phyloP scores from a whole-genome alignment of 495 filamentous ascomycete genomes.

The Penicillium subrubescens region DNA sequence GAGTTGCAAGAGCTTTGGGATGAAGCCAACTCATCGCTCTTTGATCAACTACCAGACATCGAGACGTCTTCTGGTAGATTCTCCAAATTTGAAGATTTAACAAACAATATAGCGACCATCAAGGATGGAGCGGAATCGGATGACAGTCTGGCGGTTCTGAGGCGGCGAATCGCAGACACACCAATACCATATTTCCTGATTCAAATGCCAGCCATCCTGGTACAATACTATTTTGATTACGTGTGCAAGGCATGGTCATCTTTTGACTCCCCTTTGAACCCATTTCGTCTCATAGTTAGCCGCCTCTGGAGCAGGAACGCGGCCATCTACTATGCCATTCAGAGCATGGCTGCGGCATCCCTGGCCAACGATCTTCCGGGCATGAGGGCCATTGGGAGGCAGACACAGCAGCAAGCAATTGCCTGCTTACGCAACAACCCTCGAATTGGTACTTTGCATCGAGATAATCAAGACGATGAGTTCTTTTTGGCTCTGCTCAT shows the following conservation, averaged over 20 bases:
- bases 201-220: constrained; percentile 27
- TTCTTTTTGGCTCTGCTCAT: constrained; percentile 30
- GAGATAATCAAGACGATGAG: constrained; percentile 27
- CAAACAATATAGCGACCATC: neutral
- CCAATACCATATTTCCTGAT: constrained; percentile 28
- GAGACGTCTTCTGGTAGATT: constrained; percentile 14
- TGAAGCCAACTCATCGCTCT: constrained; percentile 14
- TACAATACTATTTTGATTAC: constrained; percentile 32
- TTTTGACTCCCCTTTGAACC: constrained; percentile 31
- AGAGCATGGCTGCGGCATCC: constrained; percentile 32
- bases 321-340: constrained; percentile 30
- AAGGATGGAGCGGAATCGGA: constrained; percentile 9
- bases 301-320: constrained; percentile 31
- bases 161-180: constrained; percentile 22
- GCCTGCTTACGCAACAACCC: constrained; percentile 24
- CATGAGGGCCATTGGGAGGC: constrained; percentile 28
- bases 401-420: constrained; percentile 31
- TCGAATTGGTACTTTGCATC: constrained; percentile 17
- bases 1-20: constrained; percentile 18
- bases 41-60: constrained; percentile 21
- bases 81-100: neutral
- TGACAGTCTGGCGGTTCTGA: constrained; percentile 24
- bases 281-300: constrained; percentile 26
- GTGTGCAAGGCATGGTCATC: constrained; percentile 34
- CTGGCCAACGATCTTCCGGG: constrained; percentile 30